Conservation (phyloP, 169 alveolate species). For the Plasmodium fragile region DNA sequence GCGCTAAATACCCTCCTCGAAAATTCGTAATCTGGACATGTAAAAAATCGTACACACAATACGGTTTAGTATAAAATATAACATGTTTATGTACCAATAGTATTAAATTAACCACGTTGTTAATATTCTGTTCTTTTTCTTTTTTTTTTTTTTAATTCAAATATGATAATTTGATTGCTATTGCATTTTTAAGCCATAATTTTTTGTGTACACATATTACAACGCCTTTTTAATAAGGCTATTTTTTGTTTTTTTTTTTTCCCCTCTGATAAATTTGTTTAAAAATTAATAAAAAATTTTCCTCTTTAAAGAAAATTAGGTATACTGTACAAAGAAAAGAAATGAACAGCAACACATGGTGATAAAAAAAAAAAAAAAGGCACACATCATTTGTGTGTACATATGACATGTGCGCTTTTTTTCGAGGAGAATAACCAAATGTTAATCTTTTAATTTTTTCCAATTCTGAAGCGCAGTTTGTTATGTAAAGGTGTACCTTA, state of each 20-base stretch:
- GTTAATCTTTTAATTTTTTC: not conserved
- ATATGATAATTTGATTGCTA: constrained; percentile 37
- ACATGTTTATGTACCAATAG: not conserved
- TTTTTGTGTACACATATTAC: constrained; percentile 51
- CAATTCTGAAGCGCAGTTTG: not conserved
- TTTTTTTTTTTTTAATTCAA: constrained; percentile 29
- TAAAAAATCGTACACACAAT: not conserved
- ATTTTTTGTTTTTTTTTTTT: not conserved
- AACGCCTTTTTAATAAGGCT: constrained; percentile 22
- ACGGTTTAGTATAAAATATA: not conserved
- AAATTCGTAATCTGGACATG: constrained; percentile 27
- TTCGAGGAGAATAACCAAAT: not conserved
- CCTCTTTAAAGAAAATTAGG: constrained; percentile 26
- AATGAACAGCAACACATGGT: not conserved
- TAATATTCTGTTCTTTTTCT: not conserved
- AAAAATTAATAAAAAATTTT: constrained; percentile 9
- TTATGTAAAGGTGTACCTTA: not conserved
- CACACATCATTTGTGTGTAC: not conserved
- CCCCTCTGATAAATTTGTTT: constrained; percentile 21
- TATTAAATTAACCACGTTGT: constrained; percentile 27
- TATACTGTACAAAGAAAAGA: not conserved
- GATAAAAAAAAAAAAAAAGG: not conserved
- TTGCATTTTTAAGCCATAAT: constrained; percentile 52
- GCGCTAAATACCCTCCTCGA: constrained; percentile 89
- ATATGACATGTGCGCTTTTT: not conserved